A percentile compares a stretch with the other conserved stretches of the same genome.
Conservation (phyloP, 176 grass and related monocot genomes). For the Thalia dealbata region DNA sequence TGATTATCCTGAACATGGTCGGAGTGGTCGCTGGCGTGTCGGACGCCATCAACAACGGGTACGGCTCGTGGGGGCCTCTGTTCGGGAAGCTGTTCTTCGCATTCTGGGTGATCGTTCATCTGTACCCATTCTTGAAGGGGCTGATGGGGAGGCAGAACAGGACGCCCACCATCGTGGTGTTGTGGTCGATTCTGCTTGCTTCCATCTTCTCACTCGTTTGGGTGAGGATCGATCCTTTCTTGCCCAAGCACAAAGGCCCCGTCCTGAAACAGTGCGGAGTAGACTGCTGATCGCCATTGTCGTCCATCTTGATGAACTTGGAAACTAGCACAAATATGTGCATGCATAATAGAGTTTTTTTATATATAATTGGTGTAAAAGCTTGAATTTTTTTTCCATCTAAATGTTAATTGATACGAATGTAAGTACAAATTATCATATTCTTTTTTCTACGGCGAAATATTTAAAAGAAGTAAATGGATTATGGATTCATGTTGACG, state of each 20-base stretch:
- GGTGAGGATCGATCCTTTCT: constrained; percentile 93
- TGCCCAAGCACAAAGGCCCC: constrained; percentile 68
- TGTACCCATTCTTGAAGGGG: constrained; percentile 92
- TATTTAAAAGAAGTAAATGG: too few species aligned
- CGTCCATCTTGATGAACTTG: not conserved
- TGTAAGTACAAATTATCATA: too few species aligned
- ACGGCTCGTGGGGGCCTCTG: constrained; percentile 81
- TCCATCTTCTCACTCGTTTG: constrained; percentile 95
- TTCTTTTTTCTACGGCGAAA: too few species aligned
- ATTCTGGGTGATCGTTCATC: constrained; percentile 92
- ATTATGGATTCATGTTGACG: too few species aligned
- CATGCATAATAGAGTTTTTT: not conserved
- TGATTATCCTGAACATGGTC: constrained; percentile 99
- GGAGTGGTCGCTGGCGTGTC: constrained; percentile 86
- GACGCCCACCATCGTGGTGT: constrained; percentile 87
- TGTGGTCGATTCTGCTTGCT: constrained; percentile 82
- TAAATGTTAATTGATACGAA: too few species aligned
- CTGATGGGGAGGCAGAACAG: constrained; percentile 85
- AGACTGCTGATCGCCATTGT: constrained; percentile 35
- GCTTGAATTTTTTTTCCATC: too few species aligned
- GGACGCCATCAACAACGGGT: constrained; percentile 85
- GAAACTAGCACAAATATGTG: not conserved
- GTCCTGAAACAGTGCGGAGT: constrained; percentile 86
- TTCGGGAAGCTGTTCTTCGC: constrained; percentile 98
- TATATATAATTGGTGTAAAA: not conserved